Conservation (phyloP, 106 monocot species). For the Allium fistulosum region DNA sequence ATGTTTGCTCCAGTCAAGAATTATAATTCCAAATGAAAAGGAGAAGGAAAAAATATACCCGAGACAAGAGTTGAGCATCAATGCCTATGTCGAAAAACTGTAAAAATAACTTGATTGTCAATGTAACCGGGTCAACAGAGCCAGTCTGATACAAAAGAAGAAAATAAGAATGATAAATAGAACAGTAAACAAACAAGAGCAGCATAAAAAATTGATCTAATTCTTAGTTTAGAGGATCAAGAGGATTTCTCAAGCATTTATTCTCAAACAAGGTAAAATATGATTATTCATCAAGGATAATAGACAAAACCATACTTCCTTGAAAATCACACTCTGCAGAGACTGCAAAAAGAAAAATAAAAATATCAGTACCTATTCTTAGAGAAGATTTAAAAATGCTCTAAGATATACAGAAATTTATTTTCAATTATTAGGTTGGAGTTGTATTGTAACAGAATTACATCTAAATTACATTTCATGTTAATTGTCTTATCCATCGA, state of each 20-base stretch:
- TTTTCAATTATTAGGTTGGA: too few species aligned
- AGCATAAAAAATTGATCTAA: too few species aligned
- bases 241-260: too few species aligned
- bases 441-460: too few species aligned
- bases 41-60: conserved; percentile 20
- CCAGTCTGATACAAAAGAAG: conserved; percentile 43
- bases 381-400: not conserved
- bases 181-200: too few species aligned
- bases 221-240: too few species aligned
- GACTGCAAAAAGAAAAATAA: conserved; percentile 52
- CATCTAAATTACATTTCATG: too few species aligned
- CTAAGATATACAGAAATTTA: not conserved
- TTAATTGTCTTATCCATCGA: too few species aligned
- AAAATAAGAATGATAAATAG: not conserved
- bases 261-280: not conserved
- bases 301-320: conserved; percentile 48
- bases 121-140: conserved; percentile 89
- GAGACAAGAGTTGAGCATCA: conserved; percentile 77
- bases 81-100: conserved; percentile 95
- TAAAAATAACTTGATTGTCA: conserved; percentile 81
- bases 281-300: not conserved
- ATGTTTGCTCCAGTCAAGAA: not conserved
- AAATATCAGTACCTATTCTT: not conserved
- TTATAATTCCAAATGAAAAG: not conserved
- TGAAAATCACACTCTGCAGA: conserved; percentile 92